Evolutionary conservation across 768 basidiomycete species (phyloP), one percentile per base, ranked within the genome.

Genomic region (Lactifluus piperatus): DNA sequence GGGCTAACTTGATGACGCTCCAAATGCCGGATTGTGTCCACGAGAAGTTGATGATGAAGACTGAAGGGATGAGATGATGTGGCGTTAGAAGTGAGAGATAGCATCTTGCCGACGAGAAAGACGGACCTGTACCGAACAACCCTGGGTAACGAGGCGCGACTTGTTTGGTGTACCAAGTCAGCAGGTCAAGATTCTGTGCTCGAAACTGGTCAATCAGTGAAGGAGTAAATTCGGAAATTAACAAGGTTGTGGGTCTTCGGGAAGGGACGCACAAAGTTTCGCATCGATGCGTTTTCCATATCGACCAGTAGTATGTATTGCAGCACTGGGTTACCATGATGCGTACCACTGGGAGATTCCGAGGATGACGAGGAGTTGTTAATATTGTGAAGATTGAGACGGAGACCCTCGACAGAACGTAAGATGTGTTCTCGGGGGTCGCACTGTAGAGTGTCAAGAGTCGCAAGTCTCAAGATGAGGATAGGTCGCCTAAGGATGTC

Each of bases 241-340:
- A 56, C 10, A 34, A 13, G 34, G 34, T 34, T 9, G 7, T 34
- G 34, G 34, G 13, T 26, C 52, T 59, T 37, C 18, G 55, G 56
- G 34, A 58, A 43, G 32, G 61, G 45, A 69, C 82, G 68, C 70
- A 90, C 88, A 62, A 78, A 70, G 59, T 72, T 78, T 66, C 81
- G 80, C 32, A 86, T 69, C 13, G 83, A 79, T 29, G 81, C 70
- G 51, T 74, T 75, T 46, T 76, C 72, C 57, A 88, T 73, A 71
- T 90, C 87, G n/a, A 89, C 71, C 43, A 90, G 66, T 43, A 82
- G 75, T 49, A 85, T 73, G 71, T 82, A 88, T 67, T 89, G 88
- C 29, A 91, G 73, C 20, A 79, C 72, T 20, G 81, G 79, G 24
- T 9, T 32, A 48, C 63, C 13, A 13, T 29, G 22, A 39, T 39